Base-by-base conservation (phyloP, 805 yeast genomes). In the Metschnikowia vanudenii region DNA sequence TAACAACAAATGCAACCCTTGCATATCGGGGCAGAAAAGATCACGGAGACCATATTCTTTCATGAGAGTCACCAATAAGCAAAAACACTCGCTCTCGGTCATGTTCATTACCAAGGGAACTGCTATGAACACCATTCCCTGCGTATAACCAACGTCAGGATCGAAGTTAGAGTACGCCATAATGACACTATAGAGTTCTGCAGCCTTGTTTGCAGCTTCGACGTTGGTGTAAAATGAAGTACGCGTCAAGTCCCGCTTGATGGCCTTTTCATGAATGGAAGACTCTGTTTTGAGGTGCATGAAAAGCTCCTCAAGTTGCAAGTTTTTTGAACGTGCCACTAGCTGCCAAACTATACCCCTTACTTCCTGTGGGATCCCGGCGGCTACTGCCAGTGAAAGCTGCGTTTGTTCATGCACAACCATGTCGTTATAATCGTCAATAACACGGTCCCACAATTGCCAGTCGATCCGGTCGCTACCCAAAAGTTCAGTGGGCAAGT, bases 111-210 rank as follows among this genome's bases (percentile, higher is more conserved):
- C 70, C 39, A 94, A 66, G 2, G 99, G 97, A 5, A 89, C 89
- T 0, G 88, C 80, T 37, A 94, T 80, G 60, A 94, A 94, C 1
- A 96, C 96, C 97, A 94, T 90, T 7, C 99, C 98, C 66, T 94
- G 99, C 1, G 97, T 94, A 60, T 94, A 94, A 0, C 99, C 99
- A 41, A 94, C 97, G 42, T 91, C 97, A 1, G 86, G 82, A 63
- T 94, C 98, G 62, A 80, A 85, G 39, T 88, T 68, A 18, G 94
- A 81, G 68, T 92, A 94, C 0, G 90, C 91, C 59, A 86, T 87
- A 51, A 94, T 78, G 24, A 94, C 83, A 46, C 82, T 81, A 59
- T 74, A 86, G 30, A 94, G 69, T 41, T 88, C 82, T 29, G 79
- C 83, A 11, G 75, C 68, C 57, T 83, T 82, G 41, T 81, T 80